These are phyloP conservation scores for Adansonia rubrostipa DNA, from an alignment of 441 rosid species.

Conservation along the genomic window DNA sequence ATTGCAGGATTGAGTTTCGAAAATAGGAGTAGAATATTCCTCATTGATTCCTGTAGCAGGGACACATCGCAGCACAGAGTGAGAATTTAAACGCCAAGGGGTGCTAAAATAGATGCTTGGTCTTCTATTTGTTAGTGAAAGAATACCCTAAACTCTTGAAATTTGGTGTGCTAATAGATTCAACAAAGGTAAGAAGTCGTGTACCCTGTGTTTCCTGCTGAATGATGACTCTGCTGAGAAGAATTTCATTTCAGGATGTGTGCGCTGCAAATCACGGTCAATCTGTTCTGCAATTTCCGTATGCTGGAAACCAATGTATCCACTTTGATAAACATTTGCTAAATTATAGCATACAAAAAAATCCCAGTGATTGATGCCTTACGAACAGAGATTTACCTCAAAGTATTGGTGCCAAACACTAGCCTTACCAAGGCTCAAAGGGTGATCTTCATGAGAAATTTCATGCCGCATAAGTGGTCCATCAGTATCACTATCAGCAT, in stretches of 20 bases:
- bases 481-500: slow-evolving; percentile 39
- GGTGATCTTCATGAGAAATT: slow-evolving; percentile 77
- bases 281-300: slow-evolving; percentile 69
- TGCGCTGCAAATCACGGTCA: slow-evolving; percentile 69
- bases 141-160: background rate
- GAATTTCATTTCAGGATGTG: slow-evolving; percentile 72
- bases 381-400: slow-evolving; percentile 46
- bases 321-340: slow-evolving; percentile 24
- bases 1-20: slow-evolving; percentile 78
- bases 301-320: slow-evolving; percentile 48
- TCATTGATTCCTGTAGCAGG: slow-evolving; percentile 61
- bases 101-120: background rate
- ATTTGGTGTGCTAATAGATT: background rate
- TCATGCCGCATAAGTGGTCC: slow-evolving; percentile 61
- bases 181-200: background rate
- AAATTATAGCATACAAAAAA: slow-evolving; percentile 21
- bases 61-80: background rate
- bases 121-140: background rate
- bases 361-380: slow-evolving; percentile 14
- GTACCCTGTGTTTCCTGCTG: slow-evolving; percentile 61
- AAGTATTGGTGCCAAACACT: slow-evolving; percentile 69
- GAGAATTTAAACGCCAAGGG: slow-evolving; percentile 2
- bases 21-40: slow-evolving; percentile 64
- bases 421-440: slow-evolving; percentile 64
- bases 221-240: slow-evolving; percentile 64